phyloP scores from a whole-genome alignment of 495 filamentous ascomycete genomes.

The Aspergillus cristatus region DNA sequence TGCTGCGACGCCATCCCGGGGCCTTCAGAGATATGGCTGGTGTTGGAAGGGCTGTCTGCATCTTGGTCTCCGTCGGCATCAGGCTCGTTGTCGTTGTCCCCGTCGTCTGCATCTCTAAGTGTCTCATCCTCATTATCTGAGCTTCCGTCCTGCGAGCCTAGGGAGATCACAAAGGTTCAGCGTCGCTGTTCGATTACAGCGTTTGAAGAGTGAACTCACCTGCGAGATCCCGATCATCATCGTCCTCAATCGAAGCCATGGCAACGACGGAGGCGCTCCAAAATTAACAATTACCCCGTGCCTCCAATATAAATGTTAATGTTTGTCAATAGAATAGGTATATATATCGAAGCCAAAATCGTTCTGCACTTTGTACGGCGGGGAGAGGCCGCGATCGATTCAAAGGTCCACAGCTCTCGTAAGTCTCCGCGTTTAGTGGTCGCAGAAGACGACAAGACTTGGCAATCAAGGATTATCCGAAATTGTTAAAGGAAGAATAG shows the following conservation, averaged over 20 bases:
- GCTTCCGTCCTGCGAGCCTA: conserved; percentile 52
- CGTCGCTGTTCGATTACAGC: not conserved
- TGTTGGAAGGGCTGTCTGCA: conserved; percentile 41
- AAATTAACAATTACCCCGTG: not conserved
- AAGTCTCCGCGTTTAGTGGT: too few relatives aligned
- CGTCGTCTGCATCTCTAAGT: conserved; percentile 56
- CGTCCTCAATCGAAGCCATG: conserved; percentile 32
- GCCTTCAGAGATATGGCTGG: conserved; percentile 38
- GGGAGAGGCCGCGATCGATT: not conserved
- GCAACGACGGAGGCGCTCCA: not conserved
- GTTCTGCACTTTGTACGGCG: too few relatives aligned
- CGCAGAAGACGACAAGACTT: too few relatives aligned
- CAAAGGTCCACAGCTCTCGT: not conserved
- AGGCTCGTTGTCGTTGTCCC: conserved; percentile 53
- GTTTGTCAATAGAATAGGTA: not conserved
- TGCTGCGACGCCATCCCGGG: conserved; percentile 28
- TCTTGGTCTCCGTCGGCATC: conserved; percentile 54
- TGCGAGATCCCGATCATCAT: conserved; percentile 47
- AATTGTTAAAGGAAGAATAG: too few relatives aligned
- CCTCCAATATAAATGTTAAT: too few relatives aligned
- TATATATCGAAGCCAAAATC: not conserved
- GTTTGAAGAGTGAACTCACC: conserved; percentile 22
- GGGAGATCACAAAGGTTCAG: conserved; percentile 3
- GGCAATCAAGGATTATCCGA: too few relatives aligned
- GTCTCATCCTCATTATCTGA: conserved; percentile 65